These are phyloP conservation scores for Candida hungchunana DNA, from an alignment of 805 yeast species.

Conservation along the genomic window DNA sequence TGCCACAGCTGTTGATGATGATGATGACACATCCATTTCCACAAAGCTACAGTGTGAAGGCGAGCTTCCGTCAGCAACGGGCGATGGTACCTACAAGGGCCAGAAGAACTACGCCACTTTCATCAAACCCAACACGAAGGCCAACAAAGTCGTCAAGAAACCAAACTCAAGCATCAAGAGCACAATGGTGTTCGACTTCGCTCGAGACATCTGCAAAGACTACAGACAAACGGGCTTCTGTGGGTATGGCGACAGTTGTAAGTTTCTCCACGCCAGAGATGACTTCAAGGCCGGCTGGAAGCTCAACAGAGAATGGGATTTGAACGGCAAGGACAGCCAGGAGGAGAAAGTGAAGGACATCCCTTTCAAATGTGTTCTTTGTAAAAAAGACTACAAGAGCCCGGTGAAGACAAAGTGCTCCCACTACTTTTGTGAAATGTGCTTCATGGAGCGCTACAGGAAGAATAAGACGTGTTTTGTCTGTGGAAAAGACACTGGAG, in stretches of 20 bases:
- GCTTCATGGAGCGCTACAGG: constrained; percentile 49
- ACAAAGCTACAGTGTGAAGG: too few species aligned
- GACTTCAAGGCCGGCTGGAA: constrained; percentile 73
- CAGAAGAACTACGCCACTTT: constrained; percentile 24
- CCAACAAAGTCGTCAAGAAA: constrained; percentile 36
- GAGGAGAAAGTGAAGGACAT: constrained; percentile 30
- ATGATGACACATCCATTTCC: too few species aligned
- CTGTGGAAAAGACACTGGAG: constrained; percentile 59
- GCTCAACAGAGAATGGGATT: constrained; percentile 68
- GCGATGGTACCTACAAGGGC: constrained; percentile 29
- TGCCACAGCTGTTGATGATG: too few species aligned
- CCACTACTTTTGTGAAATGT: constrained; percentile 60
- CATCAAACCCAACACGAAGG: constrained; percentile 20
- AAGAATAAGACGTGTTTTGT: constrained; percentile 45
- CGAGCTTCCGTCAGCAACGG: constrained; percentile 14
- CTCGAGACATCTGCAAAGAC: constrained; percentile 93
- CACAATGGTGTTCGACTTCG: constrained; percentile 77
- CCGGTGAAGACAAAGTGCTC: constrained; percentile 60
- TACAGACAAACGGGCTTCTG: constrained; percentile 88
- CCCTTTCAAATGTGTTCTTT: constrained; percentile 61
- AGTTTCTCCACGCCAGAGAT: constrained; percentile 86
- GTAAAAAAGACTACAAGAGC: constrained; percentile 46
- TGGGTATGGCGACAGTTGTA: constrained; percentile 97
- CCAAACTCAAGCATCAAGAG: constrained; percentile 48
- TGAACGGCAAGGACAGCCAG: constrained; percentile 21